Evolutionary conservation across 148 eudicot genomes (phyloP), one percentile per base, ranked within the genome.

Genomic region (Polygonum aviculare): DNA sequence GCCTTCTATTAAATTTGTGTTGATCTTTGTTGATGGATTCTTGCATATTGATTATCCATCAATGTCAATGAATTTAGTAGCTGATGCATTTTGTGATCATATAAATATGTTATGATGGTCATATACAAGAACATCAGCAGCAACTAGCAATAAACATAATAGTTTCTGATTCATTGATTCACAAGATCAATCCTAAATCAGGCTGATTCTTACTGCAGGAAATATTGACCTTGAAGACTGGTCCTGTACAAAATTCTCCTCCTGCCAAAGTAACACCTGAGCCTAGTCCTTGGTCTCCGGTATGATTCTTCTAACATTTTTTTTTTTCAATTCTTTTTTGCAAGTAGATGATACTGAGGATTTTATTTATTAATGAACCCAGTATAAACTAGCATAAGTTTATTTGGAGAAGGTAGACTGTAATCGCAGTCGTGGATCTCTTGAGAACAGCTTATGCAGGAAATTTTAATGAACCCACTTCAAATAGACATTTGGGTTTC

Each of bases 201-300:
- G 10, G 72, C n/a, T 79, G 55, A 44, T 76, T 60, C 45, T 76
- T 70, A 36, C 72, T 78, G 84, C 92, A 96, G 99, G 97, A 91
- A 79, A 87, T 96, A 65, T 79, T 96, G 49, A 88, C 93, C 21
- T 75, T 84, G 90, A 91, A 96, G 78, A 80, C 90, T 74, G 99
- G 98, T 77, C 91, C 91, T 65, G 99, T 96, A 33, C 94, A 93
- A 87, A 83, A 96, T 82, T 96, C 98, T 40, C 99, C 99, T 15
- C 85, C 96, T 19, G 86, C 88, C 78, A 93, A 87, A 85, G 72
- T 89, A 78, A 52, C 80, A 49, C 89, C 87, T 75, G 97, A 96
- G 79, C 99, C 98, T 70, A 77, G 94, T 79, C 99, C 98, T 67
- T 95, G 99, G 99, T 95, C 99, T 69, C 99, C 99, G 94, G 99